These are phyloP conservation scores for Pyracantha coccinea DNA, from an alignment of 331 rosid species.

Conservation along the genomic window DNA sequence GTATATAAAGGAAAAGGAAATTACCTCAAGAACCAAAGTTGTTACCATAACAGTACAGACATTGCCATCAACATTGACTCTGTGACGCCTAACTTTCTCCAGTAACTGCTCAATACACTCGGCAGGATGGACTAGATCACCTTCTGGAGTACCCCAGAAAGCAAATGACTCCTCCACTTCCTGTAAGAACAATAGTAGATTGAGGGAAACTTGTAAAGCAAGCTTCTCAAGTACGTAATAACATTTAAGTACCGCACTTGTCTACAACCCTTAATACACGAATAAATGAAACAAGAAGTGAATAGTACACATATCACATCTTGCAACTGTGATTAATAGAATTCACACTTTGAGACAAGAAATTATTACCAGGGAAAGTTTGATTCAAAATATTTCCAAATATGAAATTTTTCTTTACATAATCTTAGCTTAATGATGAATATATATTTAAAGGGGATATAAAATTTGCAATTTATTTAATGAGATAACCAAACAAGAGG, in stretches of 20 bases:
- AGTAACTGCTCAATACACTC: conserved; percentile 98
- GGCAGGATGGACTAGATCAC: conserved; percentile 90
- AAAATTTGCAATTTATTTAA: no score
- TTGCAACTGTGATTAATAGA: not conserved
- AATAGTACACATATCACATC: not conserved
- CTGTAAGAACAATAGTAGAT: conserved; percentile 32
- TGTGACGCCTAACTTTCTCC: conserved; percentile 94
- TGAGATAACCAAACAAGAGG: no score
- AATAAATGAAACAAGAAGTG: not conserved
- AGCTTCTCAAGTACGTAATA: not conserved
- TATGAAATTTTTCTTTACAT: not conserved
- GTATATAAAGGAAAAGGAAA: not conserved
- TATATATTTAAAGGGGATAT: no score
- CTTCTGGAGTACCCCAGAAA: conserved; percentile 98
- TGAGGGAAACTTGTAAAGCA: not conserved
- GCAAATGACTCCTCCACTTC: conserved; percentile 75
- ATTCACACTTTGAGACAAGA: not conserved
- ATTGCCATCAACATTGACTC: conserved; percentile 96
- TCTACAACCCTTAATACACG: not conserved
- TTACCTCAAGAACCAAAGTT: conserved; percentile 96
- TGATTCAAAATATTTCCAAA: not conserved
- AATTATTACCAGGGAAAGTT: not conserved
- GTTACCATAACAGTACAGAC: conserved; percentile 98
- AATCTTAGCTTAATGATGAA: no score
- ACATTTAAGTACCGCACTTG: not conserved